Conservation (phyloP, 1,284 basidiomycete genomes). For the Leccinum angustisporum region DNA sequence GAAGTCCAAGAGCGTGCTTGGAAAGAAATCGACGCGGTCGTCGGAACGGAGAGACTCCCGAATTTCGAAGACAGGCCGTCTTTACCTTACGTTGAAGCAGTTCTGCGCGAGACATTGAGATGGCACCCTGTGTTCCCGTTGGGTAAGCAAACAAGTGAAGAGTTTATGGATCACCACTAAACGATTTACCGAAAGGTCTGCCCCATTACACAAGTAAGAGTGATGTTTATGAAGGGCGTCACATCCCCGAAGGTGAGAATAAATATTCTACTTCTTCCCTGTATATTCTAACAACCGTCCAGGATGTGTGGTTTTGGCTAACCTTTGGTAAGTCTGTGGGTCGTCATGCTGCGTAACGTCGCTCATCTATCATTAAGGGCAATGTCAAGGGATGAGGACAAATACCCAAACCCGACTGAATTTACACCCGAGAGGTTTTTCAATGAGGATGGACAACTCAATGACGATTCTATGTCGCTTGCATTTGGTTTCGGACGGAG, state of each 20-base stretch:
- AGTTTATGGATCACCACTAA: neutral
- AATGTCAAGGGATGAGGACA: slow-evolving; percentile 30
- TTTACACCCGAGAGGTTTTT: slow-evolving; percentile 35
- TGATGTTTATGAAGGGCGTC: slow-evolving; percentile 29
- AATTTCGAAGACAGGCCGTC: slow-evolving; percentile 38
- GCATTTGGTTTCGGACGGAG: slow-evolving; percentile 35
- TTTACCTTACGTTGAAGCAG: slow-evolving; percentile 41
- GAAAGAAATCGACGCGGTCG: slow-evolving; percentile 41
- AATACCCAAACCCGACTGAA: slow-evolving; percentile 27
- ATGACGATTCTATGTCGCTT: slow-evolving; percentile 26
- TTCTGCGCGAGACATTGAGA: slow-evolving; percentile 43
- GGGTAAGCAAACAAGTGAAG: slow-evolving; percentile 16
- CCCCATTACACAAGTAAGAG: slow-evolving; percentile 28
- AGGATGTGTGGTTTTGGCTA: slow-evolving; percentile 34
- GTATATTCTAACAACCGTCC: slow-evolving; percentile 13
- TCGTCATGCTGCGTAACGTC: neutral
- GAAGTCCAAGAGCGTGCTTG: slow-evolving; percentile 41
- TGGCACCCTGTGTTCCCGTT: slow-evolving; percentile 37
- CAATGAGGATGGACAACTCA: slow-evolving; percentile 23
- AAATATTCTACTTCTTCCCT: neutral
- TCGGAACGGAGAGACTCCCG: slow-evolving; percentile 42
- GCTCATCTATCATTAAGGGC: slow-evolving; percentile 26
- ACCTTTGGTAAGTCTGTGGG: slow-evolving; percentile 27
- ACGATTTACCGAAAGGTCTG: slow-evolving; percentile 19
- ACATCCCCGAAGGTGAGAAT: slow-evolving; percentile 29